These are phyloP conservation scores for Triticum dicoccoides DNA, from an alignment of 176 grass and related monocot species.

Conservation along the genomic window DNA sequence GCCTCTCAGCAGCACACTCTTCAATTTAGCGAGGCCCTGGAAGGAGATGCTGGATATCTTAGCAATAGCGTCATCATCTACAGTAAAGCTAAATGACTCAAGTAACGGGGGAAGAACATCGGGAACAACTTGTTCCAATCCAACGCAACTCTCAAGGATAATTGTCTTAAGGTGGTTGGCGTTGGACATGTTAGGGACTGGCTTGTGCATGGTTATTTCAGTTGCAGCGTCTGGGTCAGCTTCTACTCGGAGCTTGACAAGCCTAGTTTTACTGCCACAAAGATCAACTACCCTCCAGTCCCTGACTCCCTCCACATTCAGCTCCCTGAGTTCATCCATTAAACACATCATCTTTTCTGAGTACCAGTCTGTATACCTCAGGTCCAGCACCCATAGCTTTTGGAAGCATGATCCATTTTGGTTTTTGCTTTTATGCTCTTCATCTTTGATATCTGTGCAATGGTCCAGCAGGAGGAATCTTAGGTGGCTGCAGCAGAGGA, in stretches of 20 bases:
- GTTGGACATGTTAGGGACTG: not conserved
- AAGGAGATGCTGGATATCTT: slow-evolving; percentile 7
- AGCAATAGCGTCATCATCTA: not conserved
- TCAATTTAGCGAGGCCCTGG: not conserved
- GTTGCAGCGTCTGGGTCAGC: rapidly evolving
- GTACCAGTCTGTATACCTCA: slow-evolving; percentile 1
- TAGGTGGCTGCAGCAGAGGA: not conserved
- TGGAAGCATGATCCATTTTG: not conserved
- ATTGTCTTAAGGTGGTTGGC: not conserved
- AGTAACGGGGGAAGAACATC: not conserved
- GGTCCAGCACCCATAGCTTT: not conserved
- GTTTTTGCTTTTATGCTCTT: not conserved
- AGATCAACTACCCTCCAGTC: not conserved
- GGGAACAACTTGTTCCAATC: not conserved
- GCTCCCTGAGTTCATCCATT: slow-evolving; percentile 6
- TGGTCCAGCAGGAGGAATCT: slow-evolving; percentile 26
- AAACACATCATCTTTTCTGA: not conserved
- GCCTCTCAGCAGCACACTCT: not conserved
- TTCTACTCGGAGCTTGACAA: slow-evolving; percentile 7
- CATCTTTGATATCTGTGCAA: not conserved
- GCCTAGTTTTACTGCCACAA: not conserved
- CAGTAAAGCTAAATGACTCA: not conserved
- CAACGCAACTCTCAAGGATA: not conserved
- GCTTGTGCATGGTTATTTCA: not conserved
- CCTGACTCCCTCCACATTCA: not conserved